phyloP scores from a whole-genome alignment of 2,329 filamentous ascomycete genomes.

The Kalmusia sp. region DNA sequence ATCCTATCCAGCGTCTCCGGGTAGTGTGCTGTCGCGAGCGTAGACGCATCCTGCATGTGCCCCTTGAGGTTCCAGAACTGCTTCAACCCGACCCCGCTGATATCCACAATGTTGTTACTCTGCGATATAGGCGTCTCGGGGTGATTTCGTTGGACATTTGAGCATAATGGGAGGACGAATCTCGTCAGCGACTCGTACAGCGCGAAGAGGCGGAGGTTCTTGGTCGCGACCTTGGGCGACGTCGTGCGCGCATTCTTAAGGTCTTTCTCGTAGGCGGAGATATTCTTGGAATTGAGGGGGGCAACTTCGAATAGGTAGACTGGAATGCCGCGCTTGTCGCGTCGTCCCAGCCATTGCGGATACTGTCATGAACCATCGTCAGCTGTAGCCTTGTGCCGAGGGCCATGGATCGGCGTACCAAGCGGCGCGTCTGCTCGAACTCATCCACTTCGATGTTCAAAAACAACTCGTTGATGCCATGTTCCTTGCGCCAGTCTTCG shows the following conservation, averaged over 20 bases:
- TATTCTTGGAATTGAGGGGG: constrained; percentile 81
- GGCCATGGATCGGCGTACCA: constrained; percentile 60
- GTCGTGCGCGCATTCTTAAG: constrained; percentile 61
- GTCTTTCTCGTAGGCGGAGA: constrained; percentile 77
- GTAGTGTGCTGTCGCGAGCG: constrained; percentile 90
- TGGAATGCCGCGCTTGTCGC: constrained; percentile 89
- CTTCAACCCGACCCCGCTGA: constrained; percentile 83
- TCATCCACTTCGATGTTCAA: constrained; percentile 84
- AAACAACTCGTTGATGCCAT: constrained; percentile 80
- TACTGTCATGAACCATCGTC: constrained; percentile 63
- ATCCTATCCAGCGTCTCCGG: constrained; percentile 90
- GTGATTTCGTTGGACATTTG: constrained; percentile 75
- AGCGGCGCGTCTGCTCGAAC: constrained; percentile 78
- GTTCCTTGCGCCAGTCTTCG: constrained; percentile 83
- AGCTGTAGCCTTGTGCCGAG: constrained; percentile 15
- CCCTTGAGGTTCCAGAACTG: constrained; percentile 95
- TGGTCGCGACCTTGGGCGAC: constrained; percentile 72
- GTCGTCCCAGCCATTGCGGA: constrained; percentile 91
- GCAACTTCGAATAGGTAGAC: constrained; percentile 90
- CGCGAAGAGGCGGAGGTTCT: constrained; percentile 85
- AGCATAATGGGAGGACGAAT: constrained; percentile 86
- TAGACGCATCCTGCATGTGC: constrained; percentile 92
- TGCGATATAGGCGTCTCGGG: constrained; percentile 87
- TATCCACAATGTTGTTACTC: constrained; percentile 94
- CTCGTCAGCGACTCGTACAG: constrained; percentile 91